Evolutionary conservation across 2,329 filamentous ascomycete species (phyloP), one percentile per base, ranked within the genome.

Genomic region (Colletotrichum sp.): DNA sequence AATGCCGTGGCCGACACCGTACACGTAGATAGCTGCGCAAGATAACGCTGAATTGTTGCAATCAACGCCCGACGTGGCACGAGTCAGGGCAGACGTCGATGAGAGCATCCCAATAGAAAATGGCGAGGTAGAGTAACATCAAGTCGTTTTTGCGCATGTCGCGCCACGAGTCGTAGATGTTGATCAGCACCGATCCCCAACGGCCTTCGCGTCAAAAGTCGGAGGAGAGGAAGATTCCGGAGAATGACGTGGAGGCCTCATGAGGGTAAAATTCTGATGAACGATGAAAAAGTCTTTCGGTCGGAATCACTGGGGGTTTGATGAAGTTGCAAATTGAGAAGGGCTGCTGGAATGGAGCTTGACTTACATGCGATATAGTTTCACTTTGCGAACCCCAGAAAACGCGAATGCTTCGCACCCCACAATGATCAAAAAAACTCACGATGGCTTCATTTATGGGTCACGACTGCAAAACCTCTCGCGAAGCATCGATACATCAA

Each of bases 391-490:
- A 13, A 6, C 27, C 30, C 15, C 22, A n/a, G 8, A 27, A 57
- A 59, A 8, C 32, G 16, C 63, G 39, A 8, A 30, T 19, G 32
- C 12, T 16, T 11, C 15, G 25, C 61, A 64, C 73, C 70, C 74
- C 74, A 69, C 70, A 76, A 25, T 8, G n/a, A 32, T 52, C 11
- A n/a, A 2, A 19, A 64, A 66, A 65, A 61, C 63, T 66, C 70
- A 76, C 71, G 74, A 76, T 69, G 71, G 57, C 74, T 68, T 76
- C 74, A 76, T 69, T 34, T 72, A 61, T 65, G 36, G 59, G 61
- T 27, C 59, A 69, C 64, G 16, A 69, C 44, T 65, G 25, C 64
- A 55, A 29, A 63, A n/a, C 22, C 59, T 15, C 59, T n/a, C 29
- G n/a, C 13, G 9, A 34, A 22, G 4, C 0, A 25, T 4, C 8